Evolutionary conservation across 1,284 basidiomycete species (phyloP).

Genomic region (Cutaneotrichosporon dermatis): DNA sequence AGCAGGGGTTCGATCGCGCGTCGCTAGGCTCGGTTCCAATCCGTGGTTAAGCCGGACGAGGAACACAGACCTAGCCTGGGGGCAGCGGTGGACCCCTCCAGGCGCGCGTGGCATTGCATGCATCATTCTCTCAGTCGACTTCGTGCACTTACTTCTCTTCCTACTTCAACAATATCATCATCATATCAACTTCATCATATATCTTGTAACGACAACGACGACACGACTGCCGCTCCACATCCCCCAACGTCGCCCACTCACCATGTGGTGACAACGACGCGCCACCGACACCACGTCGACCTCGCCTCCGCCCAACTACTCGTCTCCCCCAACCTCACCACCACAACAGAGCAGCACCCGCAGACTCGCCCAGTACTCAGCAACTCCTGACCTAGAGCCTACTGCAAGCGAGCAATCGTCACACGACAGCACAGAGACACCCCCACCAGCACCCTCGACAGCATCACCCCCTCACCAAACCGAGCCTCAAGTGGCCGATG

Average conservation of each 20-base stretch:
- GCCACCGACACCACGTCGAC: background rate
- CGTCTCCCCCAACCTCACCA: too few relatives aligned
- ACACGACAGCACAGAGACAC: too few relatives aligned
- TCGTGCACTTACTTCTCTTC: background rate
- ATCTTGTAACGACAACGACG: background rate
- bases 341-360: too few relatives aligned
- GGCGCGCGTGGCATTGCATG: too few relatives aligned
- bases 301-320: background rate
- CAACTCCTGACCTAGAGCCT: too few relatives aligned
- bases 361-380: too few relatives aligned
- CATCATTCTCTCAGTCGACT: background rate
- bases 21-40: background rate
- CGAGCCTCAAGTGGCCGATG: background rate
- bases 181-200: background rate
- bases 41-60: background rate
- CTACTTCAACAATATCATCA: background rate
- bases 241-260: slow-evolving; percentile 1
- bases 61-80: too few relatives aligned
- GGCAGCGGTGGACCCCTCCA: too few relatives aligned
- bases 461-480: background rate
- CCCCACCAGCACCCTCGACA: too few relatives aligned
- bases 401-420: too few relatives aligned
- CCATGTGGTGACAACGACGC: slow-evolving; percentile 11
- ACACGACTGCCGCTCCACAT: background rate
- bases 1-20: background rate